Percentiles rank a stretch among this genome's conserved stretches.
phyloP scores from a whole-genome alignment of 2,329 filamentous ascomycete genomes.

The Fusarium tricinctum region DNA sequence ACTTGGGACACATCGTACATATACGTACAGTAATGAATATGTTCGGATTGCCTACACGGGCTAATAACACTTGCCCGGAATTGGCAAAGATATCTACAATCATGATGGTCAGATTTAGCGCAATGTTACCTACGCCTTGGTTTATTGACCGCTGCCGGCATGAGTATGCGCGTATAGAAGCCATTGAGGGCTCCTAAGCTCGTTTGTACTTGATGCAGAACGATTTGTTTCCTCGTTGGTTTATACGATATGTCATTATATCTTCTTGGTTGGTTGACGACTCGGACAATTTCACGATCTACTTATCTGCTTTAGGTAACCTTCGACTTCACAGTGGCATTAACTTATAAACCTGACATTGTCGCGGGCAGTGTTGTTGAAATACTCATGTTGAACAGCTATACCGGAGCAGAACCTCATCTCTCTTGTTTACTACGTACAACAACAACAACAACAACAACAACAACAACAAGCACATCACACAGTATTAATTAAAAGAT shows the following conservation, averaged over 20 bases:
- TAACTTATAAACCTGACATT: too few species aligned
- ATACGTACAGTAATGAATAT: not conserved
- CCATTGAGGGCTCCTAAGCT: not conserved
- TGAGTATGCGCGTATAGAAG: not conserved
- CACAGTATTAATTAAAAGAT: not conserved
- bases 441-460: too few species aligned
- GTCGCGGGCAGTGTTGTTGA: not conserved
- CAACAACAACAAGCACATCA: not conserved
- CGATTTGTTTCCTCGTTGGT: too few species aligned
- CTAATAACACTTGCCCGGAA: not conserved
- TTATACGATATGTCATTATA: not conserved
- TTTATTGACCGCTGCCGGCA: not conserved
- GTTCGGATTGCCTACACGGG: constrained; percentile 19
- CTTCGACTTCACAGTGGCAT: too few species aligned
- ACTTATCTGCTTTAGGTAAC: not conserved
- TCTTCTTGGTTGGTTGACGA: not conserved
- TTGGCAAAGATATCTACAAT: too few species aligned
- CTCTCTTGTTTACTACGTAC: too few species aligned
- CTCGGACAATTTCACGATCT: constrained; percentile 11
- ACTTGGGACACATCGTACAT: not conserved
- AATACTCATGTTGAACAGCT: not conserved
- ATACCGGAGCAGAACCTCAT: too few species aligned
- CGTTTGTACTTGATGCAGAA: not conserved
- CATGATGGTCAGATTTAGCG: not conserved
- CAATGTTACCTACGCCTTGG: not conserved